Percentiles rank a stretch among this genome's conserved stretches.
Conservation (phyloP, 129 eudicot genomes). For the Saposhnikovia divaricata region DNA sequence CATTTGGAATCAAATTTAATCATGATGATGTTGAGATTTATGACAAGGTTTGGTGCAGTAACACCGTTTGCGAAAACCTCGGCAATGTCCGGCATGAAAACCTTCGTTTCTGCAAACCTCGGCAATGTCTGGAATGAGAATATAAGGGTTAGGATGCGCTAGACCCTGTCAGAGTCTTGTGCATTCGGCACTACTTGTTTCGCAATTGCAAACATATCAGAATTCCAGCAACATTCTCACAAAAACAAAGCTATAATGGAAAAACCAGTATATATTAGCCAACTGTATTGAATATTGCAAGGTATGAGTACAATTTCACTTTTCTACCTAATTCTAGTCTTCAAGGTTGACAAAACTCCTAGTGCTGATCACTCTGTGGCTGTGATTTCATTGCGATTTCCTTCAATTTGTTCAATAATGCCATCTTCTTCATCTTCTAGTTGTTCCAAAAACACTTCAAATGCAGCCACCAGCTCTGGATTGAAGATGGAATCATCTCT, state of each 20-base stretch:
- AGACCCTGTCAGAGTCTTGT: too few relatives aligned
- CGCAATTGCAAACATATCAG: too few relatives aligned
- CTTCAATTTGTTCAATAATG: slow-evolving; percentile 15
- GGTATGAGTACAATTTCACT: neutral
- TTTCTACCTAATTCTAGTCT: neutral
- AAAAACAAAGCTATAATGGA: neutral
- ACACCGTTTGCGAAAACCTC: slow-evolving; percentile 42
- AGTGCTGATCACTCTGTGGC: neutral
- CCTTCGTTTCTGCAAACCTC: slow-evolving; percentile 34
- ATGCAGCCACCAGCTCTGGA: slow-evolving; percentile 28
- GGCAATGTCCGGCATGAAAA: slow-evolving; percentile 29
- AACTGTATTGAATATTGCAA: neutral
- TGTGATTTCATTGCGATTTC: neutral
- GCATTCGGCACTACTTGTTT: too few relatives aligned
- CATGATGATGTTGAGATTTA: neutral
- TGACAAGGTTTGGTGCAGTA: slow-evolving; percentile 33
- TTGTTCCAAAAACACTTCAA: slow-evolving; percentile 25
- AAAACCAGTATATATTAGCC: too few relatives aligned
- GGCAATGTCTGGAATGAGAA: too few relatives aligned
- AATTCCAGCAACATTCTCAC: too few relatives aligned
- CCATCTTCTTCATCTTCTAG: slow-evolving; percentile 20
- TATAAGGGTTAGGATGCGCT: too few relatives aligned
- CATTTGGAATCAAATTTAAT: too few relatives aligned
- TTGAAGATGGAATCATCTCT: slow-evolving; percentile 16
- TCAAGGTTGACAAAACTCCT: neutral